Base-by-base conservation (phyloP, 192 early-diverging fungal genomes). In the Backusella tuberculispora region DNA sequence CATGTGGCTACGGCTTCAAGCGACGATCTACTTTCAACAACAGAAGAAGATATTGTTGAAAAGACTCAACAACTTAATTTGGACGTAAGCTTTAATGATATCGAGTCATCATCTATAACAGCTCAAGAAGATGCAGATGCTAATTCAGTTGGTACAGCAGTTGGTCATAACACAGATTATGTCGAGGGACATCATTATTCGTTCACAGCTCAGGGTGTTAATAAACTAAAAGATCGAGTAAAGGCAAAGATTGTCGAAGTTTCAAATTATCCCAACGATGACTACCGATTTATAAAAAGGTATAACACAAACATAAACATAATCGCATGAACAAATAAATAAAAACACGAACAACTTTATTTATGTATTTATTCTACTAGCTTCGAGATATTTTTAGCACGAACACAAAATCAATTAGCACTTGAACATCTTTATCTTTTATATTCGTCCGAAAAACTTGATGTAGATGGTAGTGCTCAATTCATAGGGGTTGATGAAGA, bases 391-490 rank as follows among this genome's bases (percentile, higher is more conserved):
- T 69, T 69, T 47, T 37, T 69, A 69, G 68, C 68, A 47, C 8
- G 42, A 69, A 69, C 44, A 13, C 68, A 47, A 47, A 69, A 69
- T 14, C 42, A 45, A 24, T 47, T 47, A 43, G 24, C 44, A 47
- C 44, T 69, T 29, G 68, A 69, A n/a, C 68, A 69, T 6, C 44
- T 69, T 21, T 69, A 69, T 43, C 26, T 69, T 5, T 46, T 69
- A 13, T 69, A 69, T 47, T 69, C 68, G 6, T 69, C 68, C 21
- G 68, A 69, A 34, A 34, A 69, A 21, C 34, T 40, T 66, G 64
- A 40, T 17, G 38, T 38, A n/a, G 64, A 66, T 15, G 34, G 8
- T 38, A 26, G 17, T 17, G 34, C 26, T 38, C 26, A 34, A 15
- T 34, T 38, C 17, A 66, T 17, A 34, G 26, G 24, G 5, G 44